Percentiles rank a stretch among this genome's conserved stretches.
Evolutionary conservation across 352 stramenopile species (phyloP).

Genomic region (Pythium grandisporangium): DNA sequence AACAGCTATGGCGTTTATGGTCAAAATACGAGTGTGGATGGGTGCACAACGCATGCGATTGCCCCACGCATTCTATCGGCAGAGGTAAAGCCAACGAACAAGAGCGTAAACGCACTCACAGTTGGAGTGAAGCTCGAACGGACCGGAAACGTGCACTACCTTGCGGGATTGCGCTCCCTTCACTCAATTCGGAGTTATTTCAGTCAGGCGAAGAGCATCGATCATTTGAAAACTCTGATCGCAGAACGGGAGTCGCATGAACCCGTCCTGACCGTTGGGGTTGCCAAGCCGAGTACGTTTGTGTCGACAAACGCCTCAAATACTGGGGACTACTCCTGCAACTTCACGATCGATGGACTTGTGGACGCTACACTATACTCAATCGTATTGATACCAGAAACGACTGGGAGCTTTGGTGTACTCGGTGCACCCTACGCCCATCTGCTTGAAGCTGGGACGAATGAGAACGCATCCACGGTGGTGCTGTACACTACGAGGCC

Average conservation of each 20-base stretch:
- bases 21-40: conserved; percentile 7
- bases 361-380: conserved; percentile 36
- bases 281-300: no score
- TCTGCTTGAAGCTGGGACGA: conserved; percentile 40
- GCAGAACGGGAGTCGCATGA: background rate
- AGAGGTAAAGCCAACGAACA: conserved; percentile 22
- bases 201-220: background rate
- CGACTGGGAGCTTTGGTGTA: conserved; percentile 44
- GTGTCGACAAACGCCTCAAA: no score
- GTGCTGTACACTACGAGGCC: conserved; percentile 17
- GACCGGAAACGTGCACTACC: conserved; percentile 47
- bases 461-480: conserved; percentile 58
- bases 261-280: no score
- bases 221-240: background rate
- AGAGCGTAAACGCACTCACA: conserved; percentile 33
- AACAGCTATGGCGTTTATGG: conserved; percentile 44
- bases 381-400: conserved; percentile 57
- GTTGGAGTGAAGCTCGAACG: conserved; percentile 29
- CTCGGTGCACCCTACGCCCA: conserved; percentile 33
- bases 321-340: no score
- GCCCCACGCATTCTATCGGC: conserved; percentile 34
- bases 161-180: conserved; percentile 1
- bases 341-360: conserved; percentile 20
- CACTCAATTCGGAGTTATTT: background rate
- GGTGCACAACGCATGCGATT: conserved; percentile 33